Evolutionary conservation across 2,329 filamentous ascomycete species (phyloP).

Genomic region (Aspergillus fructus): DNA sequence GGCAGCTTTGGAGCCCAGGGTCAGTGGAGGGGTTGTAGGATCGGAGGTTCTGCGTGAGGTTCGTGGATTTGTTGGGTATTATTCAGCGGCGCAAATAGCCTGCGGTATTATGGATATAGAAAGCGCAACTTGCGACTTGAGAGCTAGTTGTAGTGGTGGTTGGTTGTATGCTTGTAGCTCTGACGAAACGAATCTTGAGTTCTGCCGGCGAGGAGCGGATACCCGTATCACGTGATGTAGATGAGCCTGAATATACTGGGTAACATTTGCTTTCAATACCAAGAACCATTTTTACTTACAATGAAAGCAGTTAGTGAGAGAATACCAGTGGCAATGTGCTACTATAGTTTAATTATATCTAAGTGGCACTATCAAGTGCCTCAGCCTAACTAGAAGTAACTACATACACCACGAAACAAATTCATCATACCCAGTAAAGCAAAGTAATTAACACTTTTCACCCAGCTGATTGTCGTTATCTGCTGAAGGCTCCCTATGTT

Average conservation of each 20-base stretch:
- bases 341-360: conserved; percentile 1
- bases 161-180: background rate
- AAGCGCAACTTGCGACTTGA: background rate
- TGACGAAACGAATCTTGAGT: background rate
- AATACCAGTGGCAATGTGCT: no score
- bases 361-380: background rate
- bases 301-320: no score
- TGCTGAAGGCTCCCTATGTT: conserved; percentile 24
- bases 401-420: conserved; percentile 8
- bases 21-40: background rate
- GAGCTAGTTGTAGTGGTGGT: background rate
- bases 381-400: background rate
- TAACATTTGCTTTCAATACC: no score
- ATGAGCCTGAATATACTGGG: no score
- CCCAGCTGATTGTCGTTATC: conserved; percentile 21
- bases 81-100: background rate
- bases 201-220: background rate
- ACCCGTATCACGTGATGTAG: background rate
- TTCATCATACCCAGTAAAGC: background rate
- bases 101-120: background rate
- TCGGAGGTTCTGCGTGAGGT: background rate
- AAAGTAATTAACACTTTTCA: conserved; percentile 12
- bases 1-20: background rate
- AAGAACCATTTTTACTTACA: no score
- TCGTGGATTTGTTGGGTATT: background rate